Evolutionary conservation across 371 early-diverging fungal genomes (phyloP), one percentile per base, ranked within the genome.

Genomic region (Mortierella sp.): DNA sequence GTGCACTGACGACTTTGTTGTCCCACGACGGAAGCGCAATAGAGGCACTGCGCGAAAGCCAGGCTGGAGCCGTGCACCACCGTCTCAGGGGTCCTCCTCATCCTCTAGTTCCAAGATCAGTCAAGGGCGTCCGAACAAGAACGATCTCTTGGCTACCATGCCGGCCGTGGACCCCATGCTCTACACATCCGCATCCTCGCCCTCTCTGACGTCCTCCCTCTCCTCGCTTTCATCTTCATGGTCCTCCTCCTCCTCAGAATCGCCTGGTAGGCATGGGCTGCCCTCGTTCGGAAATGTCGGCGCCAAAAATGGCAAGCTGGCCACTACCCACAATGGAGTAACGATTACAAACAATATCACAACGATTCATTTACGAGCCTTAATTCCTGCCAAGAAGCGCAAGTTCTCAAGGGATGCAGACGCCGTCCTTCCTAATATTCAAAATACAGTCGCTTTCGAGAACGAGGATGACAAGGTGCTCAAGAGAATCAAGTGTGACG

Each of bases 161-260:
- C 34, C 39, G 5, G 52, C 55, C 6, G 46, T 50, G 3, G 24
- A 56, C 14, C 51, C 51, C 31, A 43, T 56, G 43, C 60, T 34
- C 37, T 34, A 34, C 37, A 34, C 58, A 15, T 52, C 41, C 47
- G 46, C 60, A 39, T 64, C 66, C 17, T 60, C 61, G 9, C 56
- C 72, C 17, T 65, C 61, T 1, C 66, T 56, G 57, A 51, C 52
- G 15, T 51, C 66, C 15, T 65, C 61, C 26, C 47, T 50, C 19
- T 51, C 57, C 5, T 50, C 66, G 26, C 49, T 44, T 4, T 50
- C 62, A 5, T 65, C 60, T 0, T 50, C 48, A 46, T 59, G 42
- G 31, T 43, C 50, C 4, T 67, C 55, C 23, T 58, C 57, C 17
- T 51, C 60, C 0, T 58, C 58, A 39, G 43, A 48, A 30, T 44